phyloP scores from a whole-genome alignment of 306 rosid species.

The Styphnolobium japonicum region DNA sequence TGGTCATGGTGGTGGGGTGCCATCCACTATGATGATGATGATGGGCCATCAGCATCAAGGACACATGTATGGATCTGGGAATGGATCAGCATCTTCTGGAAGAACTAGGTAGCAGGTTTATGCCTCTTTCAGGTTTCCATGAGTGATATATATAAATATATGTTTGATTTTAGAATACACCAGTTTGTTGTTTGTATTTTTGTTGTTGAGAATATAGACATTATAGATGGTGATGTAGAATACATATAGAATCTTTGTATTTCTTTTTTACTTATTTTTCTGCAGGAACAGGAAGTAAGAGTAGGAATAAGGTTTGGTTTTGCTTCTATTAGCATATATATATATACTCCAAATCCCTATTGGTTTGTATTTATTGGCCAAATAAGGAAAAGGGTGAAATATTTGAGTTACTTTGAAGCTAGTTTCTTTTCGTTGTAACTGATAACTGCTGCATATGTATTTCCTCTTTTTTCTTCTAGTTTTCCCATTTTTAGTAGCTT shows the following conservation, averaged over 20 bases:
- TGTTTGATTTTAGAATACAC: not conserved
- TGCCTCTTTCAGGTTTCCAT: not conserved
- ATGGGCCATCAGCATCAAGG: slow-evolving; percentile 29
- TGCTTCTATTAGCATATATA: not conserved
- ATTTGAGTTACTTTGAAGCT: not conserved
- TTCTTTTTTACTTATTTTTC: not conserved
- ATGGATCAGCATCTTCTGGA: slow-evolving; percentile 33
- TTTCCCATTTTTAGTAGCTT: not conserved
- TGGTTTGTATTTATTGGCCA: not conserved
- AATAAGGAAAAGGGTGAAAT: not conserved
- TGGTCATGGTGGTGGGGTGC: not conserved
- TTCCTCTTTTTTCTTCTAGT: not conserved
- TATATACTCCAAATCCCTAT: too few relatives aligned
- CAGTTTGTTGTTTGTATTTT: not conserved
- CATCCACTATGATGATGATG: slow-evolving; percentile 31
- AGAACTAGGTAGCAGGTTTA: slow-evolving; percentile 20
- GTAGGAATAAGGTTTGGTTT: not conserved
- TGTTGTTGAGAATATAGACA: not conserved
- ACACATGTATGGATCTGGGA: slow-evolving; percentile 42
- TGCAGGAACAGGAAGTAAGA: not conserved
- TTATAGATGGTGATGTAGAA: not conserved
- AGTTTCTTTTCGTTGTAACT: not conserved
- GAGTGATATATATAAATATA: not conserved
- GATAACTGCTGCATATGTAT: not conserved
- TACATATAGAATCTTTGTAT: not conserved